Base-by-base conservation (phyloP, 345 rosid species). In the Litchi chinensis region DNA sequence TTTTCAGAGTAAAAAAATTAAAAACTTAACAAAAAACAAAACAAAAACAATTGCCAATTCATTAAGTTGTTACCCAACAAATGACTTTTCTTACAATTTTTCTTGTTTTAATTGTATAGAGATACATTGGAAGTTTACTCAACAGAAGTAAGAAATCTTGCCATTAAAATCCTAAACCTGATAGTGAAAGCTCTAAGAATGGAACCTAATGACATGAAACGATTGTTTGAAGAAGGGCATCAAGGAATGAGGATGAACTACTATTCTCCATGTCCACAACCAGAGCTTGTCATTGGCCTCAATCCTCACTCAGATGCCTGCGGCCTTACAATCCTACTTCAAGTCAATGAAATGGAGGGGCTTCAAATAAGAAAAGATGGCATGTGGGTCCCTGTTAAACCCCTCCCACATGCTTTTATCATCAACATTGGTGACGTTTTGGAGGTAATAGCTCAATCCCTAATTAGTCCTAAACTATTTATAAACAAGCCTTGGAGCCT, bases 191-290 rank as follows among this genome's bases (percentile, higher is more conserved):
- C 75, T 68, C 69, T 79, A 5, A 16, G 41, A 24, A 75, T 80
- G 70, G 79, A 80, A n/a, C 40, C 63, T 10, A 18, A 74, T 13
- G 54, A 75, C 19, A 59, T 75, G 48, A 62, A 19, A 5, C 43
- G 68, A 18, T 22, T 69, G 69, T 80, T 80, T 65, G 56, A 62
- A 18, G 79, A 46, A 18, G 79, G 82, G 12, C 5, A 5, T 40
- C 76, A 75, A 18, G 24, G 12, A 70, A 21, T 70, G n/a, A 69
- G 79, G n/a, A 63, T 80, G 71, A 70, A 69, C 46, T 75, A 75
- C 79, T 76, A 60, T 40, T 76, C 71, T 70, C 83, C 82, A 15
- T 85, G 90, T 60, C 83, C 87, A 2, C 82, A 84, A 75, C 87
- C 87, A 1, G 81, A 86, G 50, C 83, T 81, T 48, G 80, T 78